Evolutionary conservation across 108 stramenopile genomes (phyloP).

Genomic region (Skeletonema marinoi): DNA sequence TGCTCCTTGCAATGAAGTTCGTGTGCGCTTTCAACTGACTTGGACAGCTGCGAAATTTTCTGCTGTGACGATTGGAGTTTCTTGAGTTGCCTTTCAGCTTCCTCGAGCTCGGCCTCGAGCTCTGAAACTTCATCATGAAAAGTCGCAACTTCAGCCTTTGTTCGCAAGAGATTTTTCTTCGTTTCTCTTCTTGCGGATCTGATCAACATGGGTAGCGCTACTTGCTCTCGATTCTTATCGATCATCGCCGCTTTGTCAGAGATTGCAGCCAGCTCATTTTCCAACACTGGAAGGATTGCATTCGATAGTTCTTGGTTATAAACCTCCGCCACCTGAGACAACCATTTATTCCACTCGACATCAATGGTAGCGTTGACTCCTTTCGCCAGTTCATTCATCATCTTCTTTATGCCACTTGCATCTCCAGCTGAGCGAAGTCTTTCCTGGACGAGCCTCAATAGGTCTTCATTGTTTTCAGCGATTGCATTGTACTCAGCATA

Average conservation of each 20-base stretch:
- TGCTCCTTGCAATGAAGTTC: slow-evolving; percentile 5
- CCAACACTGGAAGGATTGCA: slow-evolving; percentile 10
- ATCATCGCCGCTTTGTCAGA: slow-evolving; percentile 28
- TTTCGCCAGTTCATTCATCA: slow-evolving; percentile 2
- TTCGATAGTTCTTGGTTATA: slow-evolving; percentile 33
- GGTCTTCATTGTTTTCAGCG: slow-evolving; percentile 30
- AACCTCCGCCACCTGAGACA: slow-evolving; percentile 43
- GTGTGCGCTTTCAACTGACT: slow-evolving; percentile 23
- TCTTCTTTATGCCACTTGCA: background rate
- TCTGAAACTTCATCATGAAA: slow-evolving; percentile 41
- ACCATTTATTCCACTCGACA: slow-evolving; percentile 54
- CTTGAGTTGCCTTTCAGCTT: slow-evolving; percentile 28
- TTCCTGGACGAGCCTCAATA: slow-evolving; percentile 35
- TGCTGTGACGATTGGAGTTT: slow-evolving; percentile 7
- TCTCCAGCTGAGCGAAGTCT: slow-evolving; percentile 32
- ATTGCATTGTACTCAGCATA: slow-evolving; percentile 20
- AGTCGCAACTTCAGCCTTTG: slow-evolving; percentile 23
- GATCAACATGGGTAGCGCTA: slow-evolving; percentile 28
- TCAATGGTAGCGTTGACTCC: slow-evolving; percentile 24
- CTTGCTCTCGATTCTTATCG: slow-evolving; percentile 23
- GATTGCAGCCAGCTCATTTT: slow-evolving; percentile 6
- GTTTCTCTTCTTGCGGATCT: slow-evolving; percentile 37
- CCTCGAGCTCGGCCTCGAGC: slow-evolving; percentile 36
- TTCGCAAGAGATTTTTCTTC: slow-evolving; percentile 36
- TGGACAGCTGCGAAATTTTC: slow-evolving; percentile 6